These are phyloP conservation scores for Phytophthora constricta DNA, from an alignment of 352 stramenopile species.

Conservation along the genomic window DNA sequence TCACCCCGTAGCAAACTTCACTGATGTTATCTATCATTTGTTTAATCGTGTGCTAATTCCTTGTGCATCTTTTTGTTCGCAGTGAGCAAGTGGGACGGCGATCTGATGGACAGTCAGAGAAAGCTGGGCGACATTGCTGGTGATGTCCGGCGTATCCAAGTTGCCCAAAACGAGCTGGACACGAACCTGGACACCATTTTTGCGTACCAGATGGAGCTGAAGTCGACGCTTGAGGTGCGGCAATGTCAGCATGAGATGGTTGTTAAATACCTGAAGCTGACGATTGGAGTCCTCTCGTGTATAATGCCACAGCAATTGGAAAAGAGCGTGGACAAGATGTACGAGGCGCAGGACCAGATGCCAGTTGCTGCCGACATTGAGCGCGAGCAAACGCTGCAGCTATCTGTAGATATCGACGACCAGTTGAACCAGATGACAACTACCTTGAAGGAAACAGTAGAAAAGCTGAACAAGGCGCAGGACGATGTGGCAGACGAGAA, in stretches of 20 bases:
- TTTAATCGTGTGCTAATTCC: too few relatives aligned
- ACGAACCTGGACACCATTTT: conserved; percentile 90
- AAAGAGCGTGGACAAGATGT: conserved; percentile 91
- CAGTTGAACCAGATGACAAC: conserved; percentile 89
- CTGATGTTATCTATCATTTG: neutral
- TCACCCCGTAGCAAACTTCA: neutral
- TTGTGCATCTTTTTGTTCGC: conserved; percentile 6
- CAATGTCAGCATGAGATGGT: neutral
- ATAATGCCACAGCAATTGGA: conserved; percentile 71
- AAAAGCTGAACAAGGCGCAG: conserved; percentile 87
- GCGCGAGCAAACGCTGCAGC: conserved; percentile 85
- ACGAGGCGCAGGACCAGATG: conserved; percentile 87
- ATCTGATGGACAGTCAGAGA: conserved; percentile 87
- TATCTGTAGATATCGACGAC: conserved; percentile 87
- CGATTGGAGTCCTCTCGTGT: conserved; percentile 2
- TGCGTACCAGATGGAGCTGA: conserved; percentile 90
- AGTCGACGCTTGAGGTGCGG: conserved; percentile 84
- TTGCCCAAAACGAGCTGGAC: conserved; percentile 87
- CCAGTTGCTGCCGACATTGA: conserved; percentile 86
- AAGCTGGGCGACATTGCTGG: conserved; percentile 85
- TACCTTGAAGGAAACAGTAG: conserved; percentile 87
- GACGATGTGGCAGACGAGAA: conserved; percentile 71
- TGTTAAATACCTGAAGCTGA: conserved; percentile 4
- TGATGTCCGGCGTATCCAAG: conserved; percentile 85
- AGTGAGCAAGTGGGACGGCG: conserved; percentile 88